phyloP scores from a whole-genome alignment of 805 yeast genomes.

The Cyberlindnera petersonii region DNA sequence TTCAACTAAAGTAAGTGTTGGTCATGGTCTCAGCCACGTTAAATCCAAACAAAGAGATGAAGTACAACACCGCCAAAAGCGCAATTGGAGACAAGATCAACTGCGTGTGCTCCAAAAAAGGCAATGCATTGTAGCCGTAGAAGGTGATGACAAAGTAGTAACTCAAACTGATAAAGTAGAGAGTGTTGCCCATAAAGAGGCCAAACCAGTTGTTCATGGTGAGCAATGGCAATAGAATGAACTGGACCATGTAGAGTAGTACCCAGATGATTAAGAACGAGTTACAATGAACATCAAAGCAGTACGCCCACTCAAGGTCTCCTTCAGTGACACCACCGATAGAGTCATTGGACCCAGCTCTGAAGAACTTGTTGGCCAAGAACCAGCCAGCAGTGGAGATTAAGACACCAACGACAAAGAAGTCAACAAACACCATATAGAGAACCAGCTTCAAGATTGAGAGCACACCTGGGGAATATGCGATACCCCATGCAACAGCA shows the following conservation, averaged over 20 bases:
- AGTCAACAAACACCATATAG: slow-evolving; percentile 84
- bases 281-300: slow-evolving; percentile 92
- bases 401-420: slow-evolving; percentile 62
- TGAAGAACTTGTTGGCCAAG: slow-evolving; percentile 61
- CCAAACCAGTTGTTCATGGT: slow-evolving; percentile 62
- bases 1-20: slow-evolving; percentile 22
- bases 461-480: slow-evolving; percentile 60
- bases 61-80: slow-evolving; percentile 51
- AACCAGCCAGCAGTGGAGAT: slow-evolving; percentile 75
- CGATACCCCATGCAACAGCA: slow-evolving; percentile 88
- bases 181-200: slow-evolving; percentile 70
- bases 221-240: slow-evolving; percentile 67
- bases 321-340: slow-evolving; percentile 33
- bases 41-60: slow-evolving; percentile 60
- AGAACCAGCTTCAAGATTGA: slow-evolving; percentile 64
- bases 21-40: slow-evolving; percentile 71
- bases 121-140: slow-evolving; percentile 81
- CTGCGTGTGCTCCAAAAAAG: slow-evolving; percentile 61
- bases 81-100: slow-evolving; percentile 62
- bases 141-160: slow-evolving; percentile 80
- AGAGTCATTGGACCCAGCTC: slow-evolving; percentile 30
- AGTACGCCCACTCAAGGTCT: slow-evolving; percentile 84
- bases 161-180: slow-evolving; percentile 69
- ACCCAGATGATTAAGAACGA: slow-evolving; percentile 82
- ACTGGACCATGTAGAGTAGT: slow-evolving; percentile 67